Base-by-base conservation (phyloP, 2,329 filamentous ascomycete genomes). In the Claviceps sp. region DNA sequence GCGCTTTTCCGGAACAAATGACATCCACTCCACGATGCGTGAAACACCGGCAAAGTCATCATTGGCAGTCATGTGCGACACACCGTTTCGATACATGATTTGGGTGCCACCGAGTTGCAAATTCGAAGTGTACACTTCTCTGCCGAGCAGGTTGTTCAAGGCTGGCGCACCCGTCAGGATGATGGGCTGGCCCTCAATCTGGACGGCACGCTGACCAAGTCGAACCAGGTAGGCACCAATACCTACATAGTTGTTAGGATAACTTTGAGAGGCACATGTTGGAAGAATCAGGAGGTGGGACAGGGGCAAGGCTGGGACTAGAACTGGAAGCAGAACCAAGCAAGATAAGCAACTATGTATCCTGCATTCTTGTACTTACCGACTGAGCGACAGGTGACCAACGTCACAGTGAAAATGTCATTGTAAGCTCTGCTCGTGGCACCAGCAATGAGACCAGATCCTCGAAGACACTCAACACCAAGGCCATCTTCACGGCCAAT, bases 81-180 rank as follows among this genome's bases (percentile, higher is more conserved):
- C 93, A 81, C 93, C 93, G 68, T 98, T 98, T 74, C 88, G 90
- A 82, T 98, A 97, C 93, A 98, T 98, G 79, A 98, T 98, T 73
- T 98, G 93, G n/a, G 93, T 98, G 62, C 93, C 93, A 82, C 93
- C 93, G 58, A 98, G 88, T 76, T 98, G 93, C 65, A 98, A 73
- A 79, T 98, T 98, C 55, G 93, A 97, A 24, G 93, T 96, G 75
- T 98, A 98, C 34, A 98, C 91, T 71, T 98, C 93, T 61, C 94
- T 89, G 64, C 93, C 93, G 55, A 98, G 82, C 62, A 98, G 78
- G 75, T 97, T 98, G 82, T 98, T 98, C 68, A 98, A 85, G 54
- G 93, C 93, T 58, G 89, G 88, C 48, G 93, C 93, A 80, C 93
- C 93, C 62, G 93, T 98, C 57, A 98, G 81, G 64, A 98, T 98